Evolutionary conservation across 2,329 filamentous ascomycete species (phyloP), one percentile per base, ranked within the genome.

Genomic region (Thelonectria olida): DNA sequence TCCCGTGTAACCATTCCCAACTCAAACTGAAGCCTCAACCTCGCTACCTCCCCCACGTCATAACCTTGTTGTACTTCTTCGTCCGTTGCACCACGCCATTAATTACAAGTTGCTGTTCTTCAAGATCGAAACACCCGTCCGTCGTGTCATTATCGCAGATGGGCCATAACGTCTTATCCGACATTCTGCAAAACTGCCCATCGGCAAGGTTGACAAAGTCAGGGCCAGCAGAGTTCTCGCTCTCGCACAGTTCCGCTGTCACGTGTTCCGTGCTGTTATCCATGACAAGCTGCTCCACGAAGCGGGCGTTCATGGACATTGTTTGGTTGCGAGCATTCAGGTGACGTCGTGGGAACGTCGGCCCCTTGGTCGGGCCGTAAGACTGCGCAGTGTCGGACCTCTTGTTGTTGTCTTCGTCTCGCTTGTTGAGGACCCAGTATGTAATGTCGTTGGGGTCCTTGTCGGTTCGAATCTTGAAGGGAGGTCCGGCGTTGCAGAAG

Each of bases 121-220:
- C 52, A 10, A 36, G 19, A 22, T 49, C 58, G 34, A 65, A 62
- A 17, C 59, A 65, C n/a, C 45, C 42, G 25, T 62, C 58, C 22
- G 12, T 20, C 12, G 25, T 25, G 4, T 31, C 19, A 3, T 28
- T 55, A 9, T 15, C 25, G 19, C 58, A 65, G 25, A 65, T 22
- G 12, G 62, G 53, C 55, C 58, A 65, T 15, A 62, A n/a, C 13
- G 54, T 56, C 48, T 59, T 65, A 13, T 65, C 59, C 12, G 58
- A 59, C 59, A 62, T 65, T 17, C 59, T 52, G 23, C 62, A 65
- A 42, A 65, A 65, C 27, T 45, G 17, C 5, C 62, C 55, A 10
- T 65, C 51, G 13, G 55, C 51, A 12, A 39, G 7, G 19, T 62
- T 57, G 9, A 49, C 22, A 34, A 52, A 62, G 25, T 65, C 62